A percentile compares a stretch with the other conserved stretches of the same genome.
Evolutionary conservation across 805 yeast genomes (phyloP).

Genomic region (Spathaspora girioi): DNA sequence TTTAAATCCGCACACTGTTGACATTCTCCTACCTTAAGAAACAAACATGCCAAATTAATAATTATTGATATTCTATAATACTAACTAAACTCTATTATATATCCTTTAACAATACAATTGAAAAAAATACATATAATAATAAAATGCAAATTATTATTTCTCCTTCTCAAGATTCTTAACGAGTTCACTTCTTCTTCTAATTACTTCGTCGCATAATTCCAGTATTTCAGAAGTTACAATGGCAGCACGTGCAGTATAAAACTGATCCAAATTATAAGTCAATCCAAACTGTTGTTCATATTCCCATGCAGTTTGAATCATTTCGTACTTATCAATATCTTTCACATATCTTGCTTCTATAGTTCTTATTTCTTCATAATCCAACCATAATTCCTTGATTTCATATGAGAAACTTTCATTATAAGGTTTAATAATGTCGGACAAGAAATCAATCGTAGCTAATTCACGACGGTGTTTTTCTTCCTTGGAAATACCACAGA

Average conservation of each 20-base stretch:
- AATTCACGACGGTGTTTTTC: constrained; percentile 86
- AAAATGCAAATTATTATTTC: not conserved
- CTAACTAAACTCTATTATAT: no score
- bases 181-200: constrained; percentile 18
- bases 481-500: constrained; percentile 60
- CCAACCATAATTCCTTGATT: constrained; percentile 73
- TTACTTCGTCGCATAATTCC: constrained; percentile 55
- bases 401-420: constrained; percentile 60
- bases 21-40: no score
- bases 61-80: no score
- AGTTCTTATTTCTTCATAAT: constrained; percentile 80
- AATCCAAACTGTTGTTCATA: constrained; percentile 69
- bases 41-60: not conserved
- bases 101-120: no score
- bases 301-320: constrained; percentile 77
- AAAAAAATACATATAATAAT: no score
- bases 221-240: constrained; percentile 73
- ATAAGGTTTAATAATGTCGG: constrained; percentile 60
- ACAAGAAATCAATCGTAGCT: constrained; percentile 64
- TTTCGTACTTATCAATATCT: constrained; percentile 89
- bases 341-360: constrained; percentile 87
- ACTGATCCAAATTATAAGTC: constrained; percentile 60
- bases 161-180: constrained; percentile 7
- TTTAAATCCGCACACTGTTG: not conserved
- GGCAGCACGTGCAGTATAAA: constrained; percentile 55